A percentile compares a stretch with the other conserved stretches of the same genome.
Evolutionary conservation across 371 early-diverging fungal genomes (phyloP).

Genomic region (Thermomucor indicae-seudaticae): DNA sequence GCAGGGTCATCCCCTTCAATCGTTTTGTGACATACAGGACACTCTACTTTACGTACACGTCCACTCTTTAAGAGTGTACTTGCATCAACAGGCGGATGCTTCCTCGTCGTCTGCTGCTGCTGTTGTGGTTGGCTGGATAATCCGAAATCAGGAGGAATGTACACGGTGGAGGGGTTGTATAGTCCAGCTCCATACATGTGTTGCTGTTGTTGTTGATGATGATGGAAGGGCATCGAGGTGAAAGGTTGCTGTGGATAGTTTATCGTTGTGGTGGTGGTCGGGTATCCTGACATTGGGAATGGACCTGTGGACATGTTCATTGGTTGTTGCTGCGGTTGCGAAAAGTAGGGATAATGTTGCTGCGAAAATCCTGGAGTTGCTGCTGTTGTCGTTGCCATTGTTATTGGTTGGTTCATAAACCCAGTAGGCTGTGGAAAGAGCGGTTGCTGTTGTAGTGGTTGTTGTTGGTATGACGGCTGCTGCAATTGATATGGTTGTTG

Average conservation of each 20-base stretch:
- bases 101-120: slow-evolving; percentile 15
- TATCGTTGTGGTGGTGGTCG: no score
- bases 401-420: slow-evolving; percentile 13
- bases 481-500: slow-evolving; percentile 27
- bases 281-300: no score
- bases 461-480: slow-evolving; percentile 13
- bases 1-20: slow-evolving; percentile 49
- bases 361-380: no score
- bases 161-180: slow-evolving; percentile 17
- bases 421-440: not conserved
- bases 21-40: slow-evolving; percentile 42
- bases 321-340: not conserved
- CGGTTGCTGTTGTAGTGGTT: not conserved
- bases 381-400: slow-evolving; percentile 14
- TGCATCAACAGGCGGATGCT: slow-evolving; percentile 37
- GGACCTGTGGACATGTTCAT: no score
- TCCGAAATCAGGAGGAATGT: slow-evolving; percentile 38
- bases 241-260: no score
- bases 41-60: slow-evolving; percentile 34
- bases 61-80: slow-evolving; percentile 24
- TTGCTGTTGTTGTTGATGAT: slow-evolving; percentile 14
- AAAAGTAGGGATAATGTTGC: no score
- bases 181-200: slow-evolving; percentile 5
- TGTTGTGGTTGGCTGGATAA: slow-evolving; percentile 8
- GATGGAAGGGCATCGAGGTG: not conserved